Base-by-base conservation (phyloP, 345 rosid genomes). In the Durio zibethinus region DNA sequence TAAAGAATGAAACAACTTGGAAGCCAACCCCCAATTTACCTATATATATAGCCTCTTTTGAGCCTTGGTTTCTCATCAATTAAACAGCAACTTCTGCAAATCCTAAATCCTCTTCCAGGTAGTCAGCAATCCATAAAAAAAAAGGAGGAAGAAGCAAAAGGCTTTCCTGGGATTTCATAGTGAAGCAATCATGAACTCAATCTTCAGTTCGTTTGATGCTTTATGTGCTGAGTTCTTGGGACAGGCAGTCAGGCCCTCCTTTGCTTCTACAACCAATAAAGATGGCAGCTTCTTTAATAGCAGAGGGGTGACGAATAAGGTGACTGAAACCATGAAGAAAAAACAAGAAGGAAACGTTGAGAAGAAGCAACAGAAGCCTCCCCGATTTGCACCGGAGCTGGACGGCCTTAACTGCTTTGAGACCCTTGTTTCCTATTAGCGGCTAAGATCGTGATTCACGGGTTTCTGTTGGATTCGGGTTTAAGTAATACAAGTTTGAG, bases 361-460 rank as follows among this genome's bases (percentile, higher is more conserved):
- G 53, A 80, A 47, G 21, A 76, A 38, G 25, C 75, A 25, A 31
- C 65, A 70, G 68, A 82, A 77, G 67, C 20, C 80, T 76, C 85
- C 87, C 2, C 84, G 94, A 10, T 86, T 83, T 75, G 92, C 97
- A 1, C 78, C 81, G 25, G 92, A 90, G 80, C 81, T 91, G 5
- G 92, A 91, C 33, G 97, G 97, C 16, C 85, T 91, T 48, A 78
- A 91, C 80, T 90, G 89, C 70, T 91, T 91, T n/a, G 94, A 91
- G 74, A 91, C 97, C 15, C 74, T 90, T 20, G 89, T 90, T 25
- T 78, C 76, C 61, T 77, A 76, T 68, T 85, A 73, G 63, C 21
- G 20, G 73, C 10, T 66, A 11, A 11, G 25, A 79, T 38, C 12
- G 18, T 66, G 31, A 40, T 40, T 21, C 33, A n/a, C 6, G 50